A percentile compares a stretch with the other conserved stretches of the same genome.
Conservation (phyloP, 2,329 filamentous ascomycete genomes). For the Hirsutella minnesotensis region DNA sequence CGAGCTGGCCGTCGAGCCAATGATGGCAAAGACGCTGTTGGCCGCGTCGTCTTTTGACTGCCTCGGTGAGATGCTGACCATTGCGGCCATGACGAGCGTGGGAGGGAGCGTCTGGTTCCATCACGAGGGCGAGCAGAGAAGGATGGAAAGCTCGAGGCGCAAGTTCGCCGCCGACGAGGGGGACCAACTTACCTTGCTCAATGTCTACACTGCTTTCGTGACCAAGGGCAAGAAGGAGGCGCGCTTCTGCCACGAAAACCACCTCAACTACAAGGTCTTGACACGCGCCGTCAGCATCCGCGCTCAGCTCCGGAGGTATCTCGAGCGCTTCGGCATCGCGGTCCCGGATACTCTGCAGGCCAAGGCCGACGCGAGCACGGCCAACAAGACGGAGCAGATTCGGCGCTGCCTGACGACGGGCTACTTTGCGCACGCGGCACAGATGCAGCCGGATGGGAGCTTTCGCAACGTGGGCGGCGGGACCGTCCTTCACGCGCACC, state of each 20-base stretch:
- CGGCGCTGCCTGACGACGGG: conserved; percentile 76
- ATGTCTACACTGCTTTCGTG: conserved; percentile 84
- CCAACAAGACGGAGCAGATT: conserved; percentile 55
- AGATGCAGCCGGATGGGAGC: conserved; percentile 86
- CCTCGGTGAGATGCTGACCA: conserved; percentile 74
- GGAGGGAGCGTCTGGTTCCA: conserved; percentile 76
- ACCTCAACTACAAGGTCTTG: conserved; percentile 79
- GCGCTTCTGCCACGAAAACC: conserved; percentile 78
- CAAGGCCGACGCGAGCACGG: conserved; percentile 16
- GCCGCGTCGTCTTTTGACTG: conserved; percentile 65
- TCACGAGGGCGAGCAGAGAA: conserved; percentile 65
- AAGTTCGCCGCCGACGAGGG: conserved; percentile 89
- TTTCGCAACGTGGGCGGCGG: conserved; percentile 78
- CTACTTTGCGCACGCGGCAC: conserved; percentile 86
- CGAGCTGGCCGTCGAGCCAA: conserved; percentile 83
- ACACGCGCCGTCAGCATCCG: conserved; percentile 74
- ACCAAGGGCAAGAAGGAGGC: conserved; percentile 72
- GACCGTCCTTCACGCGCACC: conserved; percentile 73
- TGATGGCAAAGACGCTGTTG: conserved; percentile 86
- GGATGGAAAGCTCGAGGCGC: conserved; percentile 59
- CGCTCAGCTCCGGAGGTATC: conserved; percentile 72
- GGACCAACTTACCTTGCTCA: conserved; percentile 83
- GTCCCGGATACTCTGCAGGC: conserved; percentile 50
- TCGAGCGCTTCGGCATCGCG: conserved; percentile 71
- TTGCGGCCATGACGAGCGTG: conserved; percentile 86